Evolutionary conservation across 345 rosid genomes (phyloP).

Genomic region (Bruguiera gymnorhiza): DNA sequence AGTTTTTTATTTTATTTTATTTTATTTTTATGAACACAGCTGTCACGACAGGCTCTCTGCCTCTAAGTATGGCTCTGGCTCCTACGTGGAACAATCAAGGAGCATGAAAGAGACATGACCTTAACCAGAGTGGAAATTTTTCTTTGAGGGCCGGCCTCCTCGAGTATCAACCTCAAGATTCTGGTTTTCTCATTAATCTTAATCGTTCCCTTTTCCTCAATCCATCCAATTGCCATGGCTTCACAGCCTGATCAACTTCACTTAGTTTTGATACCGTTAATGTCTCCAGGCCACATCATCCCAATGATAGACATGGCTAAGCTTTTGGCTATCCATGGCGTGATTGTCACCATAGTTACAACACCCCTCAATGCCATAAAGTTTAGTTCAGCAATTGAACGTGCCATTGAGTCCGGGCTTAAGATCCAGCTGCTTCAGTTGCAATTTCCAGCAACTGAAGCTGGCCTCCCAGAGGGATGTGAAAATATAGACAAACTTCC

Average conservation of each 20-base stretch:
- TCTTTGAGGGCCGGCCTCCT: too few species aligned
- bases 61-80: too few species aligned
- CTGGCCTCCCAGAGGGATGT: conserved; percentile 16
- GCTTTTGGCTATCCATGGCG: conserved; percentile 14
- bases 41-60: too few species aligned
- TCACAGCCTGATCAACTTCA: conserved; percentile 12
- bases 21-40: too few species aligned
- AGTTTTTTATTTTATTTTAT: too few species aligned
- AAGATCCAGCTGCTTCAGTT: conserved; percentile 14
- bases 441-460: conserved; percentile 11
- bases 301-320: conserved; percentile 26
- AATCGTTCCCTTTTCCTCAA: background rate
- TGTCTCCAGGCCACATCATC: conserved; percentile 22
- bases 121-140: too few species aligned
- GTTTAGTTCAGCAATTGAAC: conserved; percentile 8
- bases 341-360: conserved; percentile 11
- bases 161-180: too few species aligned
- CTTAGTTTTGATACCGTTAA: conserved; percentile 17
- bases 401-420: conserved; percentile 6
- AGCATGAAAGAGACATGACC: too few species aligned
- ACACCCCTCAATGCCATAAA: conserved; percentile 20
- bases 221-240: conserved; percentile 9
- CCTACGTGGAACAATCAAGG: too few species aligned
- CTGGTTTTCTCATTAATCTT: too few species aligned
- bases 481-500: conserved; percentile 18